Evolutionary conservation across 2,329 filamentous ascomycete species (phyloP), one percentile per base, ranked within the genome.

Genomic region (Colletotrichum horii): DNA sequence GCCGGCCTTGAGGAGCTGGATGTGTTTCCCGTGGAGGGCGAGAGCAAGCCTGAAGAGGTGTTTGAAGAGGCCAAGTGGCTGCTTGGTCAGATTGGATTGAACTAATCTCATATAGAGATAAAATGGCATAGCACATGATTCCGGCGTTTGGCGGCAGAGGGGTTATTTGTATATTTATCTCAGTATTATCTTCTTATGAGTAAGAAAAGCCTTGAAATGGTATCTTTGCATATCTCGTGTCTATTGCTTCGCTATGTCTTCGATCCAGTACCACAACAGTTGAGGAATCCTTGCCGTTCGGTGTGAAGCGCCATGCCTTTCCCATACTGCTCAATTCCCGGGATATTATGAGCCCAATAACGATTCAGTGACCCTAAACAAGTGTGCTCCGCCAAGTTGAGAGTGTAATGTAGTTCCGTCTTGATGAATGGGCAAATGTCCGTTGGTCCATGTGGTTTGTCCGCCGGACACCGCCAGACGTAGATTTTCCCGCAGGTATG

Each of bases 21-120:
- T 75, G 80, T 86, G 0, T 70, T 85, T 24, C 85, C 85, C 1
- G 60, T 82, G 4, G 79, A 82, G 26, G 77, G 76, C 0, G 79
- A 78, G 24, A 64, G 65, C 4, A 52, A 64, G 3, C 62, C 68
- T 12, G 73, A 77, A 3, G 48, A 66, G 4, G 79, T 81, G 0
- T 60, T 77, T 8, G 64, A 72, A 1, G 78, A 80, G 58, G 77
- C 78, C 11, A 76, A 68, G 62, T 79, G 77, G 79, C 61, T 79
- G 65, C 64, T 77, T 75, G 69, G 28, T 8, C 76, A 76, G 48
- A 52, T 56, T 9, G 66, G 64, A n/a, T 9, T 74, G 3, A 38
- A 48, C 6, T 71, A 26, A 66, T 26, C 12, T 22, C 26, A 14
- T 32, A 9, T 15, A 28, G 65, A 48, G 64, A 24, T 32, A 56